A percentile compares a stretch with the other conserved stretches of the same genome.
Evolutionary conservation across 108 stramenopile species (phyloP).

Genomic region (Parietichytrium sp.): DNA sequence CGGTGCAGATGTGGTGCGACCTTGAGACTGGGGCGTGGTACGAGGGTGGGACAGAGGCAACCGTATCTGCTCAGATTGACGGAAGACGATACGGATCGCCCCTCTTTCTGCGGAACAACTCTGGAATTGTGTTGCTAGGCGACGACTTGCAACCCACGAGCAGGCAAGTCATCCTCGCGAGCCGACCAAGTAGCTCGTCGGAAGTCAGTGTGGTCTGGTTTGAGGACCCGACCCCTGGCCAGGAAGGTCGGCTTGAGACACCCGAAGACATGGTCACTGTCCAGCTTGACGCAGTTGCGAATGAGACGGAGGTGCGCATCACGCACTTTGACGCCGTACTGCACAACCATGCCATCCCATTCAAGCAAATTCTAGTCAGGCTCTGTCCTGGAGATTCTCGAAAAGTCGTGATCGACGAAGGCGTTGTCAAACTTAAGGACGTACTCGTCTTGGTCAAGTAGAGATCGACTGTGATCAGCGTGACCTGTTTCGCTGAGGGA

Average conservation of each 20-base stretch:
- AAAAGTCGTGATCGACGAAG: too few relatives aligned
- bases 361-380: too few relatives aligned
- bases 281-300: background rate
- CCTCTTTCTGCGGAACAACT: background rate
- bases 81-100: background rate
- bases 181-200: background rate
- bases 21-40: conserved; percentile 4
- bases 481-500: too few relatives aligned
- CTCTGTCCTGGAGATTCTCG: too few relatives aligned
- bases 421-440: too few relatives aligned
- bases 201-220: background rate
- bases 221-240: background rate
- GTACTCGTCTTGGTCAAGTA: too few relatives aligned
- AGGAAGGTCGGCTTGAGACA: background rate
- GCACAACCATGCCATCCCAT: too few relatives aligned
- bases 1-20: conserved; percentile 35
- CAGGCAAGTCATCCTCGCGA: background rate
- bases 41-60: background rate
- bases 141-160: background rate
- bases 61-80: background rate
- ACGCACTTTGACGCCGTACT: too few relatives aligned
- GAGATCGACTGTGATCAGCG: too few relatives aligned
- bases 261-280: background rate
- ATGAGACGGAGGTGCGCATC: background rate
- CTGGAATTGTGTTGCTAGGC: background rate